phyloP scores from a whole-genome alignment of 768 basidiomycete species.

The Tylopilus intermedius region DNA sequence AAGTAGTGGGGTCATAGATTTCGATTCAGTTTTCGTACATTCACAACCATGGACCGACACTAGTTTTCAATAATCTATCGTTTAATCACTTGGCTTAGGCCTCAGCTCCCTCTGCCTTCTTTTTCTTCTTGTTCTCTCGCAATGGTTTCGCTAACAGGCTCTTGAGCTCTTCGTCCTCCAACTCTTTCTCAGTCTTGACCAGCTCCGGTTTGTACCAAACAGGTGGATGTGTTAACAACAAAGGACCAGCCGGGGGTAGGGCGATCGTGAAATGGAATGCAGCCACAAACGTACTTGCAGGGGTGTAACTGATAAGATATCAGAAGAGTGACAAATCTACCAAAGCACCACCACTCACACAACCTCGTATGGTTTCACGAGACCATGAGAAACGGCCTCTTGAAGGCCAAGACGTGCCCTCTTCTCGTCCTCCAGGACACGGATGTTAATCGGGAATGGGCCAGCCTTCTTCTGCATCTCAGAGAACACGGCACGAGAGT shows the following conservation, averaged over 20 bases:
- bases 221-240: constrained; percentile 82
- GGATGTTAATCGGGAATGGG: constrained; percentile 96
- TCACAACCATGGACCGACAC: constrained; percentile 14
- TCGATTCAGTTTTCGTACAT: constrained; percentile 12
- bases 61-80: constrained; percentile 10
- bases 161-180: constrained; percentile 86
- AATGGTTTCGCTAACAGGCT: constrained; percentile 70
- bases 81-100: constrained; percentile 26
- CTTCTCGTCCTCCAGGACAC: constrained; percentile 92
- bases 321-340: neutral
- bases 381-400: constrained; percentile 91
- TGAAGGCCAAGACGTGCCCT: constrained; percentile 90
- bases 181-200: constrained; percentile 82
- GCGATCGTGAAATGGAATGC: constrained; percentile 98
- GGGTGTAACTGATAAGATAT: constrained; percentile 57
- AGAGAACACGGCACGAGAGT: constrained; percentile 91
- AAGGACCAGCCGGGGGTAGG: constrained; percentile 82
- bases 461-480: constrained; percentile 98
- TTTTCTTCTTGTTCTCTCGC: constrained; percentile 90
- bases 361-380: constrained; percentile 94
- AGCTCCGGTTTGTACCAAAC: constrained; percentile 92
- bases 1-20: constrained; percentile 6
- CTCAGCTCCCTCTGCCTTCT: constrained; percentile 57
- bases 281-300: constrained; percentile 79
- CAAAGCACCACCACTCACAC: constrained; percentile 48